A percentile compares a stretch with the other conserved stretches of the same genome.
Conservation (phyloP, 108 stramenopile species). For the Skeletonema costatum region DNA sequence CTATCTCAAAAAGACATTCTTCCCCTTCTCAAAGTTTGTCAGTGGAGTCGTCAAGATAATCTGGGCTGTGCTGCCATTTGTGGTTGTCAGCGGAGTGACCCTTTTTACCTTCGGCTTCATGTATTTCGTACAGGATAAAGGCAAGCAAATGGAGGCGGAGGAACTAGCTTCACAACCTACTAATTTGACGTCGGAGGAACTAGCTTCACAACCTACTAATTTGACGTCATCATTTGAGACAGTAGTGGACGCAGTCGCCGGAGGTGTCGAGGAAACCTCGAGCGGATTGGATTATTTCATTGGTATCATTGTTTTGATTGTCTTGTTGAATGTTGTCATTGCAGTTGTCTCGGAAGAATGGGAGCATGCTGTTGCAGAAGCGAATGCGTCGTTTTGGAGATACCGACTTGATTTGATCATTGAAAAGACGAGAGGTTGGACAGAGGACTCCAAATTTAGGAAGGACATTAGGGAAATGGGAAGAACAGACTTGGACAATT, state of each 20-base stretch:
- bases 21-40: constrained; percentile 4
- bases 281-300: not conserved
- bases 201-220: too few species aligned
- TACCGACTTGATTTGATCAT: constrained; percentile 6
- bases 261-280: not conserved
- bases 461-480: not conserved
- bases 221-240: not conserved
- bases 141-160: not conserved
- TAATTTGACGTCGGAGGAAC: not conserved
- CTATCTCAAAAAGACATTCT: constrained; percentile 9
- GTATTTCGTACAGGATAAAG: not conserved
- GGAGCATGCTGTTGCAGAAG: not conserved
- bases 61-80: not conserved
- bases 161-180: not conserved
- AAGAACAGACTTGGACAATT: not conserved
- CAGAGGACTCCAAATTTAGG: not conserved
- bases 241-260: not conserved
- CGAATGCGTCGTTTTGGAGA: not conserved
- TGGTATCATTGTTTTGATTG: not conserved
- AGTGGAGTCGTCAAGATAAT: not conserved
- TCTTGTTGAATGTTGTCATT: not conserved
- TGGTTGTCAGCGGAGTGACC: not conserved
- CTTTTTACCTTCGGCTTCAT: constrained; percentile 4
- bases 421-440: not conserved
- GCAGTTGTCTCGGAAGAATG: constrained; percentile 4